phyloP scores from a whole-genome alignment of 2,329 filamentous ascomycete genomes.

The Aspergillus clavatus region DNA sequence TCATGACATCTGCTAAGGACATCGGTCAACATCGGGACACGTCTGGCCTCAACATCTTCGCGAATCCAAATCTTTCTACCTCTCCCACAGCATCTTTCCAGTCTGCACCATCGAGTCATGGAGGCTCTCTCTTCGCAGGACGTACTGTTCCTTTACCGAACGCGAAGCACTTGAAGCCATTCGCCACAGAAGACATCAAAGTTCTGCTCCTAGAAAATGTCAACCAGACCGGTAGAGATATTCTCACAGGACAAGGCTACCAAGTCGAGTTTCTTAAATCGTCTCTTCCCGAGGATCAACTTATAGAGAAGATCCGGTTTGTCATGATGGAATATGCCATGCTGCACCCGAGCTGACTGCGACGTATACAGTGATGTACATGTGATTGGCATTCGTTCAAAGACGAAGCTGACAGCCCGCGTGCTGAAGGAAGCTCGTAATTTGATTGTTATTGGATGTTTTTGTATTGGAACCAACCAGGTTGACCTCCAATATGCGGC shows the following conservation, averaged over 20 bases:
- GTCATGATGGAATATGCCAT: not conserved
- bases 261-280: constrained; percentile 90
- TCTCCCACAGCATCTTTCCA: constrained; percentile 72
- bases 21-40: constrained; percentile 29
- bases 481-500: constrained; percentile 43
- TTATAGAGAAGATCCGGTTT: constrained; percentile 95
- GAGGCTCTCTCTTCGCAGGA: constrained; percentile 40
- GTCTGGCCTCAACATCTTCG: constrained; percentile 45
- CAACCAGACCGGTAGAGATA: constrained; percentile 81
- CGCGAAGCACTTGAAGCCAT: constrained; percentile 82
- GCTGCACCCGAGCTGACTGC: constrained; percentile 10
- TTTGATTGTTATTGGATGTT: constrained; percentile 92
- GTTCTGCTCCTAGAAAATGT: constrained; percentile 94
- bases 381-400: constrained; percentile 95
- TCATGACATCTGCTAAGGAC: constrained; percentile 31
- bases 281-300: constrained; percentile 82
- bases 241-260: constrained; percentile 81
- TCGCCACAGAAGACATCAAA: constrained; percentile 93
- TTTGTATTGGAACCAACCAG: constrained; percentile 89
- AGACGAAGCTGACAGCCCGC: constrained; percentile 85
- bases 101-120: constrained; percentile 64
- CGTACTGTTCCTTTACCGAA: constrained; percentile 43
- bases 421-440: constrained; percentile 88
- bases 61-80: constrained; percentile 64
- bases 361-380: constrained; percentile 68